Evolutionary conservation across 2,329 filamentous ascomycete species (phyloP).

Genomic region (Penicillium rolfsii): DNA sequence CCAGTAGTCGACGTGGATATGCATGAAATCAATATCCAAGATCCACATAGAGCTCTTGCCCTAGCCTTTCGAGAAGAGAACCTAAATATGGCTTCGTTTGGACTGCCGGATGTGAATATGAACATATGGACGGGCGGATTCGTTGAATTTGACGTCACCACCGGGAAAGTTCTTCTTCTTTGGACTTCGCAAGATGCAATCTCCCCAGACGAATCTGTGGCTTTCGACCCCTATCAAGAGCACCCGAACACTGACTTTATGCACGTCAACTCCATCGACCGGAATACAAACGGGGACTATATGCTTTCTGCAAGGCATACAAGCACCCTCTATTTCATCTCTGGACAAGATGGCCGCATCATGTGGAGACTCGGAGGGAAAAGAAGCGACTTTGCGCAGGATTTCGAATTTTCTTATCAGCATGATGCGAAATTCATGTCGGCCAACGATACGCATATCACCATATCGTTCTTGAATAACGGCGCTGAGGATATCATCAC

Average conservation of each 20-base stretch:
- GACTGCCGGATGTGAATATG: slow-evolving; percentile 26
- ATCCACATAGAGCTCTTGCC: slow-evolving; percentile 33
- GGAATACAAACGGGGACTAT: slow-evolving; percentile 40
- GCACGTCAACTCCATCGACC: slow-evolving; percentile 45
- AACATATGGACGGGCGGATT: slow-evolving; percentile 35
- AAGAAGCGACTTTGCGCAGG: slow-evolving; percentile 30
- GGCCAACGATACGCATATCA: slow-evolving; percentile 30
- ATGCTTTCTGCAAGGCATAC: slow-evolving; percentile 42
- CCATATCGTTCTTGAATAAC: slow-evolving; percentile 38
- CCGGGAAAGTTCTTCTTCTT: slow-evolving; percentile 29
- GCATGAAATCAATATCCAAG: slow-evolving; percentile 42
- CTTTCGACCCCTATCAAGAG: neutral
- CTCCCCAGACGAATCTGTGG: slow-evolving; percentile 20
- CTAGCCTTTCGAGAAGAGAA: slow-evolving; percentile 20
- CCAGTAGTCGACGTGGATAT: slow-evolving; percentile 27
- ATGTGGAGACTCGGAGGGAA: slow-evolving; percentile 43
- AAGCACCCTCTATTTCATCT: slow-evolving; percentile 42
- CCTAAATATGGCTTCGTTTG: slow-evolving; percentile 26
- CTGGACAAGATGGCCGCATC: slow-evolving; percentile 35
- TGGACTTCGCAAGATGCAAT: slow-evolving; percentile 39
- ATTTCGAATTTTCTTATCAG: slow-evolving; percentile 40
- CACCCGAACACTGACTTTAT: slow-evolving; percentile 34
- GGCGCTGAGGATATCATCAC: slow-evolving; percentile 29
- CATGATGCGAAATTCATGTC: slow-evolving; percentile 39
- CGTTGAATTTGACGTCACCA: slow-evolving; percentile 35